A percentile compares a stretch with the other conserved stretches of the same genome.
phyloP scores from a whole-genome alignment of 768 basidiomycete genomes.

The Xerocomus spinulosus region DNA sequence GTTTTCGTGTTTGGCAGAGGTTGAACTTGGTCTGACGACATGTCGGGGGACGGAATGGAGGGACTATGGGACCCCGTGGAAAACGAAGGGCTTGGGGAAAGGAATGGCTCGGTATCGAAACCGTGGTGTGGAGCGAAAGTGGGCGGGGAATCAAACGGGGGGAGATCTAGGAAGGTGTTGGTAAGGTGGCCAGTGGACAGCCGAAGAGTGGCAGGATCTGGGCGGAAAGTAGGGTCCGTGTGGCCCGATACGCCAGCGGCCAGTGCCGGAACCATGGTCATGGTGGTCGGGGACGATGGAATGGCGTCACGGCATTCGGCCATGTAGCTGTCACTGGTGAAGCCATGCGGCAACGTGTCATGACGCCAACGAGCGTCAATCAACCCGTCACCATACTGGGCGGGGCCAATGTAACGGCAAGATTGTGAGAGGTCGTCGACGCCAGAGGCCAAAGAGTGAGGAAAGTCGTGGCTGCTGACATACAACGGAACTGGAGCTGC shows the following conservation, averaged over 20 bases:
- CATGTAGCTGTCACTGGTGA: not conserved
- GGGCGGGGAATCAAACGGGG: not conserved
- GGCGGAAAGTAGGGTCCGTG: not conserved
- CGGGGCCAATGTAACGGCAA: no score
- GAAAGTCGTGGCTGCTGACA: not conserved
- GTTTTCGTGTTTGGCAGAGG: not conserved
- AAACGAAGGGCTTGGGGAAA: not conserved
- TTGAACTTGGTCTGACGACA: not conserved
- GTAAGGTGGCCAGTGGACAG: not conserved
- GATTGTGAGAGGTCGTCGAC: no score
- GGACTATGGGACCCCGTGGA: not conserved
- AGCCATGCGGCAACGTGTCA: not conserved
- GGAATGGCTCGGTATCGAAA: not conserved
- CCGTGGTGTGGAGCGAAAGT: not conserved
- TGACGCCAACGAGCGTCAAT: conserved; percentile 1
- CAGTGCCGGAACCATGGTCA: conserved; percentile 1
- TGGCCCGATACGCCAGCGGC: not conserved
- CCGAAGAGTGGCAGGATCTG: not conserved
- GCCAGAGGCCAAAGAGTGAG: no score
- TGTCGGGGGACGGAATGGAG: not conserved
- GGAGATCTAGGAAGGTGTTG: not conserved
- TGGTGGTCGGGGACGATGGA: not conserved
- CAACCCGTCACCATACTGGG: not conserved
- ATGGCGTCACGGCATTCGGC: not conserved
- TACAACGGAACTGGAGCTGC: not conserved